phyloP scores from a whole-genome alignment of 2,329 filamentous ascomycete species.

The Fusarium annulatum region DNA sequence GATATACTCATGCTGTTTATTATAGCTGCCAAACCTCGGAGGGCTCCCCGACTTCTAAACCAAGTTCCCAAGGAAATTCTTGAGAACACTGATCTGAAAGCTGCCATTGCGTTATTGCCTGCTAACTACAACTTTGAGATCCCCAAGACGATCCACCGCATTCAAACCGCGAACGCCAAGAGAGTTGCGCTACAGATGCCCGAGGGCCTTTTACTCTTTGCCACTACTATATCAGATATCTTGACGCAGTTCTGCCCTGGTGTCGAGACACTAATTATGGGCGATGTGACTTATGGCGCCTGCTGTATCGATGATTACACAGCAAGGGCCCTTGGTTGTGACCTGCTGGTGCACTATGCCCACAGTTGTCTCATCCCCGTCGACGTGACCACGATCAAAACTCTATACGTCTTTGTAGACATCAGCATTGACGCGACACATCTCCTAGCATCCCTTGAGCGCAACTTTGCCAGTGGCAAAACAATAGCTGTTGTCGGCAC shows the following conservation, averaged over 20 bases:
- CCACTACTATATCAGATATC: slow-evolving; percentile 97
- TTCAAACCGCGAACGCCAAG: slow-evolving; percentile 81
- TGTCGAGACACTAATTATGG: slow-evolving; percentile 96
- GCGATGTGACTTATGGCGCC: slow-evolving; percentile 97
- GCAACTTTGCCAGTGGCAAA: slow-evolving; percentile 87
- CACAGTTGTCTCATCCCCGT: slow-evolving; percentile 97
- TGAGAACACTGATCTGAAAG: slow-evolving; percentile 85
- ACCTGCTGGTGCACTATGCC: slow-evolving; percentile 94
- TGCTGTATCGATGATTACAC: slow-evolving; percentile 99
- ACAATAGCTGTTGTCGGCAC: slow-evolving; percentile 94
- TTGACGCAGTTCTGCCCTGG: slow-evolving; percentile 93
- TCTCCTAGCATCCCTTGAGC: slow-evolving; percentile 84
- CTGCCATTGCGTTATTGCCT: slow-evolving; percentile 86
- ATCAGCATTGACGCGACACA: slow-evolving; percentile 95
- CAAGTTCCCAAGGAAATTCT: slow-evolving; percentile 90
- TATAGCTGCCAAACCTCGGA: slow-evolving; percentile 75
- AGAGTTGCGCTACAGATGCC: slow-evolving; percentile 96
- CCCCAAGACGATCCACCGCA: slow-evolving; percentile 96
- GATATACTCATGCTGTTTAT: slow-evolving; percentile 23
- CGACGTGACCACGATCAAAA: slow-evolving; percentile 96
- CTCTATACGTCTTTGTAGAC: slow-evolving; percentile 97
- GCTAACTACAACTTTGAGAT: slow-evolving; percentile 99
- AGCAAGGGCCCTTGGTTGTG: slow-evolving; percentile 90
- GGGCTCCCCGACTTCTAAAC: slow-evolving; percentile 84
- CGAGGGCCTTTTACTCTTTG: slow-evolving; percentile 93